phyloP scores from a whole-genome alignment of 2,329 filamentous ascomycete species.

The Thelonectria rubi region DNA sequence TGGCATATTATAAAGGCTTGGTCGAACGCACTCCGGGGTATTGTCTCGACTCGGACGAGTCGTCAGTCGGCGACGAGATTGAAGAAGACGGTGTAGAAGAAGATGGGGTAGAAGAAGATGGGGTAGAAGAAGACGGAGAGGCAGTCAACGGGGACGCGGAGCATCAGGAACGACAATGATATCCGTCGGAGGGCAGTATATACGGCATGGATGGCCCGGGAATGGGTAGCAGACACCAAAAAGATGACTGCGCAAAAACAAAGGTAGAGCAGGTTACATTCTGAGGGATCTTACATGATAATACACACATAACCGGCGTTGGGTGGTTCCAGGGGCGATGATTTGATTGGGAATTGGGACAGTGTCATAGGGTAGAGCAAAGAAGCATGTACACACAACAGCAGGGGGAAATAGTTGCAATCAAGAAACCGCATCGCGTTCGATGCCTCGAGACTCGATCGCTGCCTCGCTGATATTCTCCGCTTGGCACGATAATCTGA shows the following conservation, averaged over 20 bases:
- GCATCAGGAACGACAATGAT: constrained; percentile 15
- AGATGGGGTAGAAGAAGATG: constrained; percentile 36
- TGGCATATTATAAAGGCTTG: constrained; percentile 90
- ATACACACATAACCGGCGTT: constrained; percentile 37
- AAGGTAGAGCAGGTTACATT: constrained; percentile 22
- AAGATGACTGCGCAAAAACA: constrained; percentile 11
- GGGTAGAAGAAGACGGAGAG: constrained; percentile 32
- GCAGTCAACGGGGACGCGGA: constrained; percentile 7
- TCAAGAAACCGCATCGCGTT: constrained; percentile 15
- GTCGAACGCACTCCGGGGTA: constrained; percentile 73
- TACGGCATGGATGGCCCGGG: constrained; percentile 5
- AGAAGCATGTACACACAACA: constrained; percentile 33
- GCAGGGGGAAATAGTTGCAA: constrained; percentile 26
- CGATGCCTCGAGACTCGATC: background rate
- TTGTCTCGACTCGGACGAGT: constrained; percentile 54
- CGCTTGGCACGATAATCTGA: too few species aligned
- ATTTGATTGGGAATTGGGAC: constrained; percentile 26
- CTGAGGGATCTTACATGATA: constrained; percentile 30
- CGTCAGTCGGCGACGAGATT: constrained; percentile 45
- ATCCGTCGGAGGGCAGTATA: constrained; percentile 11
- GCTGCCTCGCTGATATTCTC: too few species aligned
- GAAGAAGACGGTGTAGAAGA: constrained; percentile 34
- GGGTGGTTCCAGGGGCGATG: constrained; percentile 24
- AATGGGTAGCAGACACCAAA: background rate
- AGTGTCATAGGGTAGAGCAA: constrained; percentile 33